These are phyloP conservation scores for Nicotiana paniculata DNA, from an alignment of 257 asterid genomes.

Conservation along the genomic window DNA sequence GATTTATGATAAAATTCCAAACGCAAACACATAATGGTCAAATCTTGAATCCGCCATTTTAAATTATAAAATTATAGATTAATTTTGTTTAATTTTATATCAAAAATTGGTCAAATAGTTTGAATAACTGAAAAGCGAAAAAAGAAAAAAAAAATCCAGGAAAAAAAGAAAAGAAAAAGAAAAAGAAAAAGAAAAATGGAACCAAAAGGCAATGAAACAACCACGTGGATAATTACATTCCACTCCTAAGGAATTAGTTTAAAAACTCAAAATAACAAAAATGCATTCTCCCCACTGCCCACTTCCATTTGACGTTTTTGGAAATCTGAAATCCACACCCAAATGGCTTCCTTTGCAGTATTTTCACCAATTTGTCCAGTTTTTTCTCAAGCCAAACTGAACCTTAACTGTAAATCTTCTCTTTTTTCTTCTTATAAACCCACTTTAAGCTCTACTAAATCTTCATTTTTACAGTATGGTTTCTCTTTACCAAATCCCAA, in stretches of 20 bases:
- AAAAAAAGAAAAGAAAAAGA: too few relatives aligned
- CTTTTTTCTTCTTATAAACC: conserved; percentile 26
- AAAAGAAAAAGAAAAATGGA: background rate
- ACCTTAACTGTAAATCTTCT: conserved; percentile 22
- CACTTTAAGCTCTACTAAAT: conserved; percentile 41
- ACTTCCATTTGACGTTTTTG: background rate
- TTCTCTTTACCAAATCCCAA: conserved; percentile 36
- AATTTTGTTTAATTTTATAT: too few relatives aligned
- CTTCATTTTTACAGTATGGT: conserved; percentile 47
- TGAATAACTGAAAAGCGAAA: too few relatives aligned
- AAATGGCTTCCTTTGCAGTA: conserved; percentile 34
- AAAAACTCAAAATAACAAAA: too few relatives aligned
- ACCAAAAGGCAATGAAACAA: background rate
- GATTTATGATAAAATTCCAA: too few relatives aligned
- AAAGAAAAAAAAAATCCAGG: too few relatives aligned
- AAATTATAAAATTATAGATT: too few relatives aligned
- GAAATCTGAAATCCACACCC: background rate
- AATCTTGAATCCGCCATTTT: too few relatives aligned
- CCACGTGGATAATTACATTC: background rate
- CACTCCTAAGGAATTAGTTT: background rate
- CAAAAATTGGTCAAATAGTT: too few relatives aligned
- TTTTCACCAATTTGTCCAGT: conserved; percentile 29
- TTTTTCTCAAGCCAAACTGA: conserved; percentile 27
- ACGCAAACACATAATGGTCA: too few relatives aligned
- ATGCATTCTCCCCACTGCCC: background rate